phyloP scores from a whole-genome alignment of 108 stramenopile genomes.

The Parietichytrium sp. region DNA sequence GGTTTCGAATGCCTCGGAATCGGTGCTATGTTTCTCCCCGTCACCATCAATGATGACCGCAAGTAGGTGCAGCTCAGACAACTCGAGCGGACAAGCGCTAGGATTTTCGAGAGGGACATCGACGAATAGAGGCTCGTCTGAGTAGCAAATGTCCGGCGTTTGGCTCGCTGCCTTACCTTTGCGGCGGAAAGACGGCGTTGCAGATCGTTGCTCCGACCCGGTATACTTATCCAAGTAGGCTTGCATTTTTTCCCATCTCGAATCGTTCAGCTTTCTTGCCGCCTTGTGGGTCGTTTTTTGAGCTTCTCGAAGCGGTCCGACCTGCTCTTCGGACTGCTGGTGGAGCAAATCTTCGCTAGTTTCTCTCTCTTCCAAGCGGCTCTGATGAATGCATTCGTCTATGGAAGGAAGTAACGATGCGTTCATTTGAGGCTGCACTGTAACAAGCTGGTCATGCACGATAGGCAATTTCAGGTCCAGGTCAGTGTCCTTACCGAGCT shows the following conservation, averaged over 20 bases:
- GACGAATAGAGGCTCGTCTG: slow-evolving; percentile 8
- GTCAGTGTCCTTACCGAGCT: neutral
- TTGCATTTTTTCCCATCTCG: neutral
- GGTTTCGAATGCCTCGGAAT: neutral
- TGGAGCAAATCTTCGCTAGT: neutral
- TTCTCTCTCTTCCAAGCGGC: no score
- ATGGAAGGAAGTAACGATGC: neutral
- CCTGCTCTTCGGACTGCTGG: neutral
- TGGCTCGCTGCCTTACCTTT: neutral
- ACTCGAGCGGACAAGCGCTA: neutral
- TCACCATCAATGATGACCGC: neutral
- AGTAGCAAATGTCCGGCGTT: neutral
- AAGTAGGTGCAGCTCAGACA: neutral
- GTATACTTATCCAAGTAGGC: neutral
- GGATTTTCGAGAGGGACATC: neutral
- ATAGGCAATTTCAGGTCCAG: neutral
- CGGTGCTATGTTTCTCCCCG: neutral
- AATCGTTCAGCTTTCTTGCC: neutral
- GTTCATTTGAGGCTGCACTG: neutral
- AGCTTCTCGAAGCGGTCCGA: neutral
- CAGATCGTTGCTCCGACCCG: neutral
- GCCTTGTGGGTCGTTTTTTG: neutral
- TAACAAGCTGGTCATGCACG: neutral
- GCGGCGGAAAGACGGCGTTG: neutral
- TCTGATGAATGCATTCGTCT: no score